phyloP scores from a whole-genome alignment of 1,284 basidiomycete genomes.

The Irpex sp. region DNA sequence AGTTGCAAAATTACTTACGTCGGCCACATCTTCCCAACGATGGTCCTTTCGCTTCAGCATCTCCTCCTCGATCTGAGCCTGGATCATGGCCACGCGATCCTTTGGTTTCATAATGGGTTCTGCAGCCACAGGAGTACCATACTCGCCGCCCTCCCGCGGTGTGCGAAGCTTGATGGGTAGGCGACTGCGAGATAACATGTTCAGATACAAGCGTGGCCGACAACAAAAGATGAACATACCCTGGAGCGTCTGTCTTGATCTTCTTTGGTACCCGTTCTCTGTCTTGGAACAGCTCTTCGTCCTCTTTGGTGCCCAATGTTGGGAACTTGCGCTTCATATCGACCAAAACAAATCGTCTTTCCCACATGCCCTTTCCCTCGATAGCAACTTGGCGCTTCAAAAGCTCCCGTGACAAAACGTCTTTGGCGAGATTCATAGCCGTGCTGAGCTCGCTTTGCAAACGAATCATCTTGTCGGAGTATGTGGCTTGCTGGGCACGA shows the following conservation, averaged over 20 bases:
- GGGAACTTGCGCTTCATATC: slow-evolving; percentile 82
- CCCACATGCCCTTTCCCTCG: slow-evolving; percentile 71
- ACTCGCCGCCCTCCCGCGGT: slow-evolving; percentile 36
- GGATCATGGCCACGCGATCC: slow-evolving; percentile 63
- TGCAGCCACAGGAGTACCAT: slow-evolving; percentile 37
- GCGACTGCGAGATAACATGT: slow-evolving; percentile 31
- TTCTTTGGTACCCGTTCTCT: slow-evolving; percentile 68
- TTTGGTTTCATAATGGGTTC: slow-evolving; percentile 57
- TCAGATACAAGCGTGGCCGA: slow-evolving; percentile 11
- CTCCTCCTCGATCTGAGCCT: slow-evolving; percentile 65
- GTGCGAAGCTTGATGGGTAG: slow-evolving; percentile 48
- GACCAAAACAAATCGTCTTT: slow-evolving; percentile 70
- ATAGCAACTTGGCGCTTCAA: slow-evolving; percentile 65
- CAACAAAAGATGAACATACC: slow-evolving; percentile 32
- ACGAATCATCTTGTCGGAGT: slow-evolving; percentile 83
- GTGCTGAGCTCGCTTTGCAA: slow-evolving; percentile 75
- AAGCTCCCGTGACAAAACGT: slow-evolving; percentile 69
- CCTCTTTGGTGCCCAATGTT: slow-evolving; percentile 62
- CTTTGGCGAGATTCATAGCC: slow-evolving; percentile 70
- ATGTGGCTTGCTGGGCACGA: slow-evolving; percentile 83
- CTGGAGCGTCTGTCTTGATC: slow-evolving; percentile 36
- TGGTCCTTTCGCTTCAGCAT: slow-evolving; percentile 70
- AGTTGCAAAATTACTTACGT: slow-evolving; percentile 43
- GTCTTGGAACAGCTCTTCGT: slow-evolving; percentile 82
- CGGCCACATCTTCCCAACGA: slow-evolving; percentile 84